Percentiles rank a stretch among this genome's conserved stretches.
Conservation (phyloP, 139 green algal species). For the Monoraphidium neglectum region DNA sequence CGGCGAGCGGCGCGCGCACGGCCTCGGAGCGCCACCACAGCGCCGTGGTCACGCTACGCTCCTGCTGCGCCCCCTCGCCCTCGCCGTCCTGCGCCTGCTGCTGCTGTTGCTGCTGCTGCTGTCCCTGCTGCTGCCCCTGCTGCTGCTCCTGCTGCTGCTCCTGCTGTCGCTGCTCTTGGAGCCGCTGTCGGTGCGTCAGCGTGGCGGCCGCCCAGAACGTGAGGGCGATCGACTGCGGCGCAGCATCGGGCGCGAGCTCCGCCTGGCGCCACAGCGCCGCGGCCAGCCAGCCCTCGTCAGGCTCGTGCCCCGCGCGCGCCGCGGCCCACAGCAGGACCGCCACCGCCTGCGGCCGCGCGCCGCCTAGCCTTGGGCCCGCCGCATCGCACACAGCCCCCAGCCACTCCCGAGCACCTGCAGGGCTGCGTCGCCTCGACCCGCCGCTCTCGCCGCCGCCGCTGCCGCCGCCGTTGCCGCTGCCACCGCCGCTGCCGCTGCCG, state of each 20-base stretch:
- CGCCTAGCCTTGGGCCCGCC: not conserved
- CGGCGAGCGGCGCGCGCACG: not conserved
- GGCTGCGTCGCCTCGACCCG: not conserved
- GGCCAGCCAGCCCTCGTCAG: not conserved
- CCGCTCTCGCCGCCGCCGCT: not conserved
- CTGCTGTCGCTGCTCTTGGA: not conserved
- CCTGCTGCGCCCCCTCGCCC: not conserved
- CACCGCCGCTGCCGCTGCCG: not conserved
- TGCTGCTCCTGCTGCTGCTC: not conserved
- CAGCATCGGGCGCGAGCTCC: not conserved
- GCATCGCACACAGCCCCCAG: not conserved
- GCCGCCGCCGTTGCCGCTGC: not conserved
- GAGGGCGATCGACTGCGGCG: not conserved
- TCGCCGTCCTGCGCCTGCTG: too few relatives aligned
- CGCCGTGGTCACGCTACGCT: too few relatives aligned
- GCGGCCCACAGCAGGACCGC: too few relatives aligned
- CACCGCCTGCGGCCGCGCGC: not conserved
- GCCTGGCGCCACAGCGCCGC: not conserved
- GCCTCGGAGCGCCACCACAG: not conserved
- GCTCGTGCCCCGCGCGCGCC: not conserved
- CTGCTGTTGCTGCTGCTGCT: not conserved
- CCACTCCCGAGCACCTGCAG: not conserved
- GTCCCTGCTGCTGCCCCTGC: not conserved
- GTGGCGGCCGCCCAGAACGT: not conserved
- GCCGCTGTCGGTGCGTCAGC: not conserved